These are phyloP conservation scores for Serendipita sp. DNA, from an alignment of 768 basidiomycete genomes.

Conservation along the genomic window DNA sequence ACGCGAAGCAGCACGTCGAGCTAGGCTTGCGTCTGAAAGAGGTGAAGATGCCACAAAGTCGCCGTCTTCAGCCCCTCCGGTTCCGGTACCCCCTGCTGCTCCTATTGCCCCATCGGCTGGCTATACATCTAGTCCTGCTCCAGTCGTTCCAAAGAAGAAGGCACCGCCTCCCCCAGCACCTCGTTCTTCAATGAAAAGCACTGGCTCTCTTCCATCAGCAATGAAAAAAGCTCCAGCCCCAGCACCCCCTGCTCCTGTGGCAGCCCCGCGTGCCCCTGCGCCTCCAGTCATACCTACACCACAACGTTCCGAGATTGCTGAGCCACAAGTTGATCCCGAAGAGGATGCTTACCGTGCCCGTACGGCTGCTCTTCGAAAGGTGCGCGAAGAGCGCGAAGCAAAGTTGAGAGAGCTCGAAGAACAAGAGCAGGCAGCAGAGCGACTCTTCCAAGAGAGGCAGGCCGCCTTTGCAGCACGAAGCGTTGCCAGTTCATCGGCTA, in stretches of 20 bases:
- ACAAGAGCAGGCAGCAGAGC: constrained; percentile 29
- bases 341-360: constrained; percentile 52
- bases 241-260: constrained; percentile 11
- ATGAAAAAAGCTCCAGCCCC: constrained; percentile 11
- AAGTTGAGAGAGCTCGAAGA: constrained; percentile 32
- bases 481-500: constrained; percentile 18
- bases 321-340: constrained; percentile 51
- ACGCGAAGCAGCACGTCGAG: constrained; percentile 51
- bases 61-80: constrained; percentile 24
- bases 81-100: constrained; percentile 25
- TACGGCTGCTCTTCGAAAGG: constrained; percentile 55
- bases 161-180: constrained; percentile 19
- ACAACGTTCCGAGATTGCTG: constrained; percentile 15
- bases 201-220: constrained; percentile 20
- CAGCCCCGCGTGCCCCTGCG: constrained; percentile 16
- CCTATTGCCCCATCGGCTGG: constrained; percentile 27
- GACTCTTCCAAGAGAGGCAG: constrained; percentile 17
- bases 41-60: constrained; percentile 31
- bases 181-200: constrained; percentile 22
- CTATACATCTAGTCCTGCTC: constrained; percentile 17
- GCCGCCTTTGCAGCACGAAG: background rate
- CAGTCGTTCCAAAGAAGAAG: constrained; percentile 18
- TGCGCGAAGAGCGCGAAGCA: constrained; percentile 53
- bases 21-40: constrained; percentile 41
- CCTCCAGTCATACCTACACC: constrained; percentile 14